Evolutionary conservation across 345 rosid genomes (phyloP).

Genomic region (Dimocarpus longan): DNA sequence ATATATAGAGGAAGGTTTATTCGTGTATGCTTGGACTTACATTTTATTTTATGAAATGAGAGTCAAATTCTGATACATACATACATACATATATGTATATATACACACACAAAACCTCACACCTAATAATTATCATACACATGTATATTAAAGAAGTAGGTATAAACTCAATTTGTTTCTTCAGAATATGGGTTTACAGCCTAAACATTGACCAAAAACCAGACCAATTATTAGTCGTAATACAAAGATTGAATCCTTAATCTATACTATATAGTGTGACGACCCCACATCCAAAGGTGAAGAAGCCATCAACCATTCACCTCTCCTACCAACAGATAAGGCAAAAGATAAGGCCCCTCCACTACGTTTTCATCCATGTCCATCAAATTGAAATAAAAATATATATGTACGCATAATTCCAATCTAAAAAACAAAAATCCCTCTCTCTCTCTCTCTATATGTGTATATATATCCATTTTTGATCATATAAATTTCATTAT

Average conservation of each 20-base stretch:
- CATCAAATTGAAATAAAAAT: background rate
- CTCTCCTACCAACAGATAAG: slow-evolving; percentile 42
- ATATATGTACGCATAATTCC: background rate
- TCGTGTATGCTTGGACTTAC: no score
- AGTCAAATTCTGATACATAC: no score
- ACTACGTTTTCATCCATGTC: slow-evolving; percentile 13
- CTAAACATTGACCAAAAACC: background rate
- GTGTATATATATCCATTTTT: background rate
- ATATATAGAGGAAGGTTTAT: no score
- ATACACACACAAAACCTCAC: no score
- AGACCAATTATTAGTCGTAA: no score
- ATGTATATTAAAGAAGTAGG: no score
- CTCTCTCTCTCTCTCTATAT: background rate
- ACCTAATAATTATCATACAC: no score
- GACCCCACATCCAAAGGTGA: slow-evolving; percentile 32
- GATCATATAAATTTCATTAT: no score
- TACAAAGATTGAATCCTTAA: slow-evolving; percentile 18
- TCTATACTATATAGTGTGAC: background rate
- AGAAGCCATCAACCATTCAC: slow-evolving; percentile 40
- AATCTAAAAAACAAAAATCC: background rate
- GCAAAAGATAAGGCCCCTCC: slow-evolving; percentile 42
- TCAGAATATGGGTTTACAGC: background rate
- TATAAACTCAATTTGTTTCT: no score
- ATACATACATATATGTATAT: no score
- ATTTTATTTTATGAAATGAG: no score